Conservation (phyloP, 768 basidiomycete species). For the Hygrocybe punicea region DNA sequence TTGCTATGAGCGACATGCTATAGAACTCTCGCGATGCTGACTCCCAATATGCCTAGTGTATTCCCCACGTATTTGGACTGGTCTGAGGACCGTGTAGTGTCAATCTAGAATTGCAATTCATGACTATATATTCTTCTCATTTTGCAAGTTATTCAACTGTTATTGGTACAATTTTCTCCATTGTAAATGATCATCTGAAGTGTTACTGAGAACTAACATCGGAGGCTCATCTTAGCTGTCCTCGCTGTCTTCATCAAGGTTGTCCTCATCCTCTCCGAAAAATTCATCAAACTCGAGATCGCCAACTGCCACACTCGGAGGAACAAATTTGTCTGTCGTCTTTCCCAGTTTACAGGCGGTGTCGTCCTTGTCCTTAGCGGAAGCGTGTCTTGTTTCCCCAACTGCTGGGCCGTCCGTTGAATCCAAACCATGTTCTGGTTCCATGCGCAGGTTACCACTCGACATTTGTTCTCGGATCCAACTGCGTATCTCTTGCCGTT, state of each 20-base stretch:
- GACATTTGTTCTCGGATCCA: slow-evolving; percentile 62
- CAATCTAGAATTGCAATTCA: background rate
- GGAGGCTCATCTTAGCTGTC: background rate
- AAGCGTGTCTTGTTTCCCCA: background rate
- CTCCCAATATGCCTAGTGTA: background rate
- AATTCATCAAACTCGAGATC: slow-evolving; percentile 37
- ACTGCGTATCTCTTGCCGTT: slow-evolving; percentile 51
- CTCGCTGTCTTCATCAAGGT: background rate
- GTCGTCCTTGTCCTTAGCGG: background rate
- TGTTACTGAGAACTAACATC: background rate
- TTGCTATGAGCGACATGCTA: background rate
- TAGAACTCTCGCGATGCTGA: background rate
- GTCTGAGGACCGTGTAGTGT: background rate
- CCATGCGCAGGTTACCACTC: slow-evolving; percentile 50
- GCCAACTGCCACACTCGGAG: background rate
- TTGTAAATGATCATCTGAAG: background rate
- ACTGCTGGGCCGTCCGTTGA: slow-evolving; percentile 11
- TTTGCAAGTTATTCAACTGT: no score
- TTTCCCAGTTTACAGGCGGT: background rate
- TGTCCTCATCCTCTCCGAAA: slow-evolving; percentile 39
- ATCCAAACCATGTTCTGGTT: slow-evolving; percentile 53
- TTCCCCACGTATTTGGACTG: background rate
- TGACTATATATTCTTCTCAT: no score
- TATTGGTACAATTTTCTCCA: no score
- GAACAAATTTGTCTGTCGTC: background rate